phyloP scores from a whole-genome alignment of 2,329 filamentous ascomycete genomes.

The Verticillium nubilum region DNA sequence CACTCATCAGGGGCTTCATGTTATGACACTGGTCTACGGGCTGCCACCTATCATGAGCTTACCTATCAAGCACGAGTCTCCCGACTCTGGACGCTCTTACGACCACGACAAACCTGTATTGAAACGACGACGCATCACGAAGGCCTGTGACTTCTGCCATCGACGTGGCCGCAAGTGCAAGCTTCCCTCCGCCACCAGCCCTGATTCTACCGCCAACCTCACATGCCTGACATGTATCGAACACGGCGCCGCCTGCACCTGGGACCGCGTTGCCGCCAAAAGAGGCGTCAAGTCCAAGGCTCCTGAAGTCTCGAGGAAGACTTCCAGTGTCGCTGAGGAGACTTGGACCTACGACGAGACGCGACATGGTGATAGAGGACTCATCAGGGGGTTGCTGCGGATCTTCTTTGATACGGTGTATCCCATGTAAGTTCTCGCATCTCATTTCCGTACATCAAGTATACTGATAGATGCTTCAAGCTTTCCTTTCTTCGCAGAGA shows the following conservation, averaged over 20 bases:
- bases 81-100: background rate
- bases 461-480: background rate
- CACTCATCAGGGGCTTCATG: background rate
- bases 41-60: background rate
- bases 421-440: constrained; percentile 7
- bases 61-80: background rate
- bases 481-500: constrained; percentile 45
- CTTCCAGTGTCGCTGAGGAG: constrained; percentile 1
- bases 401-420: constrained; percentile 14
- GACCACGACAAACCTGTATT: constrained; percentile 1
- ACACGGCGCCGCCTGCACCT: constrained; percentile 12
- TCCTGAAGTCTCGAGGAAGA: background rate
- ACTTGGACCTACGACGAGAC: constrained; percentile 10
- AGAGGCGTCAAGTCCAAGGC: constrained; percentile 12
- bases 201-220: background rate
- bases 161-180: constrained; percentile 13
- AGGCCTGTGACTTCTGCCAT: constrained; percentile 14
- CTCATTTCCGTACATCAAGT: background rate
- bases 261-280: constrained; percentile 11
- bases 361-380: constrained; percentile 7
- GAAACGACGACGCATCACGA: constrained; percentile 13
- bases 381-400: constrained; percentile 7
- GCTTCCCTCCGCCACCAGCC: constrained; percentile 4
- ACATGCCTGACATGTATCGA: constrained; percentile 12
- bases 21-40: background rate